A percentile compares a stretch with the other conserved stretches of the same genome.
These are phyloP conservation scores for Thelonectria rubi DNA, from an alignment of 2,329 filamentous ascomycete genomes.

Conservation along the genomic window DNA sequence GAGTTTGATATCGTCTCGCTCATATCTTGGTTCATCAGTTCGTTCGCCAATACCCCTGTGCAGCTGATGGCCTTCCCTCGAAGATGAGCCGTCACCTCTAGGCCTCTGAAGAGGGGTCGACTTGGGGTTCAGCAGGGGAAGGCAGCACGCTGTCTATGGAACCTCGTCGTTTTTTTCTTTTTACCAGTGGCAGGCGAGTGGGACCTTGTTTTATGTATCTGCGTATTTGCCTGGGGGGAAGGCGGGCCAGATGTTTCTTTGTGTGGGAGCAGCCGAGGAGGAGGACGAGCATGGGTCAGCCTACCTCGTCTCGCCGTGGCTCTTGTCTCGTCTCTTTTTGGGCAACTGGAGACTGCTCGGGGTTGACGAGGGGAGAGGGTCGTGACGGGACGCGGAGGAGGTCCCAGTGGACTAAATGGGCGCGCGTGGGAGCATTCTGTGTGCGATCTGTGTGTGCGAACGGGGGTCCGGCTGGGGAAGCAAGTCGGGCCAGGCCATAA, in stretches of 20 bases:
- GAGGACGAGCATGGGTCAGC: constrained; percentile 36
- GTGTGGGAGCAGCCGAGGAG: constrained; percentile 38
- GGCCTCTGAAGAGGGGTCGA: constrained; percentile 27
- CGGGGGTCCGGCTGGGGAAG: constrained; percentile 38
- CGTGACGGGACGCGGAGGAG: constrained; percentile 33
- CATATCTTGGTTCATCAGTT: constrained; percentile 43
- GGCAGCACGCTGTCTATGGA: constrained; percentile 35
- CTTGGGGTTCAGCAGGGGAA: constrained; percentile 24
- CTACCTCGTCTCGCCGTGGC: constrained; percentile 3
- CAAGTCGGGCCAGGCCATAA: constrained; percentile 54
- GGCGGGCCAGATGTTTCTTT: constrained; percentile 45
- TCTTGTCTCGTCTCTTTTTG: constrained; percentile 35
- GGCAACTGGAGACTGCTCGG: constrained; percentile 13
- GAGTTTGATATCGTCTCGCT: constrained; percentile 54
- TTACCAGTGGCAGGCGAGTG: constrained; percentile 46
- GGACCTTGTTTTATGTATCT: constrained; percentile 49
- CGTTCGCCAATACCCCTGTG: constrained; percentile 38
- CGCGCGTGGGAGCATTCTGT: constrained; percentile 36
- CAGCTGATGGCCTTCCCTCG: constrained; percentile 41
- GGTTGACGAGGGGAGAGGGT: constrained; percentile 40
- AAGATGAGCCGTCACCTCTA: constrained; percentile 30
- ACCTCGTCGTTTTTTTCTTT: constrained; percentile 43
- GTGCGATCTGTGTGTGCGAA: constrained; percentile 38
- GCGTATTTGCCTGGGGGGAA: constrained; percentile 44
- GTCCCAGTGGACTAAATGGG: constrained; percentile 34